These are phyloP conservation scores for Cryptosporidium sp. DNA, from an alignment of 169 alveolate genomes.

Conservation along the genomic window DNA sequence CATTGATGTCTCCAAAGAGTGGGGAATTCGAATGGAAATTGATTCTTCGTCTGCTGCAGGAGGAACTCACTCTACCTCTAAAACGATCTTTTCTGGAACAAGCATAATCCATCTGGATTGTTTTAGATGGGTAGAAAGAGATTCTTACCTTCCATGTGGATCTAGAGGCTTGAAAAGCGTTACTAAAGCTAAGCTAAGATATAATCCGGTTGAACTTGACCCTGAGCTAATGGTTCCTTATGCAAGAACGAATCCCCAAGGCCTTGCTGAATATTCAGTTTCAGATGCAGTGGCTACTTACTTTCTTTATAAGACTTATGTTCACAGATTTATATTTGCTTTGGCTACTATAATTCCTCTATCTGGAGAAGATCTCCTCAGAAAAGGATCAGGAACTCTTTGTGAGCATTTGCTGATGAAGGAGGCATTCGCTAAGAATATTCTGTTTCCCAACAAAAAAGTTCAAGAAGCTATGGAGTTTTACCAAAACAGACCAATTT, in stretches of 20 bases:
- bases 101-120: slow-evolving; percentile 96
- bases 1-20: slow-evolving; percentile 87
- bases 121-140: slow-evolving; percentile 99
- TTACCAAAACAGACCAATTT: slow-evolving; percentile 83
- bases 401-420: slow-evolving; percentile 99
- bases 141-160: slow-evolving; percentile 98
- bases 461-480: slow-evolving; percentile 86
- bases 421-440: slow-evolving; percentile 94
- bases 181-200: slow-evolving; percentile 96
- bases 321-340: slow-evolving; percentile 98
- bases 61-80: slow-evolving; percentile 76
- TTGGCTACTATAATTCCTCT: slow-evolving; percentile 97
- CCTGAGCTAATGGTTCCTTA: slow-evolving; percentile 98
- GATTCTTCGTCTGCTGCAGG: slow-evolving; percentile 24
- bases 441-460: slow-evolving; percentile 97
- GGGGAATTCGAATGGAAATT: slow-evolving; percentile 86
- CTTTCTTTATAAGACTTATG: slow-evolving; percentile 95
- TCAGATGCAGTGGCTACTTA: slow-evolving; percentile 99
- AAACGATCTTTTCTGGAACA: slow-evolving; percentile 86
- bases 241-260: slow-evolving; percentile 95
- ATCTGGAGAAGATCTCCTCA: slow-evolving; percentile 95
- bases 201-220: slow-evolving; percentile 98
- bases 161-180: slow-evolving; percentile 95
- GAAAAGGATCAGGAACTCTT: slow-evolving; percentile 99
- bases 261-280: slow-evolving; percentile 97